Conservation (phyloP, 495 filamentous ascomycete genomes). For the Darksidea phi region DNA sequence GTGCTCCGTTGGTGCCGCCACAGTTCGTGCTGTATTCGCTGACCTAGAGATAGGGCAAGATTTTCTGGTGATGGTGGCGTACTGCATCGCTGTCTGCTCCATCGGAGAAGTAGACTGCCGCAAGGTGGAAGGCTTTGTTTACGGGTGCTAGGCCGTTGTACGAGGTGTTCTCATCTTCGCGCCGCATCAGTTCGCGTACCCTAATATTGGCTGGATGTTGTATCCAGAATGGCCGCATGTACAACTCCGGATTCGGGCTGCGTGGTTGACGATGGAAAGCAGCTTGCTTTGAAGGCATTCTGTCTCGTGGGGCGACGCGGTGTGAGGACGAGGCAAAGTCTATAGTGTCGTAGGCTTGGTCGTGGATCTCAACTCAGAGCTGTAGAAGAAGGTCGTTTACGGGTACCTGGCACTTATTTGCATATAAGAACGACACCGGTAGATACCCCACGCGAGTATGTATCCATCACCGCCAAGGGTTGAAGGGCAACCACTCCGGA, state of each 20-base stretch:
- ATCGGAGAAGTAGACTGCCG: slow-evolving; percentile 79
- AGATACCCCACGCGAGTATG: slow-evolving; percentile 90
- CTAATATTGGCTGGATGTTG: slow-evolving; percentile 67
- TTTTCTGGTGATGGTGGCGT: slow-evolving; percentile 70
- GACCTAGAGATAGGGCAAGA: slow-evolving; percentile 86
- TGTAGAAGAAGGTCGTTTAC: slow-evolving; percentile 52
- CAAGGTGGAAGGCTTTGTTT: slow-evolving; percentile 77
- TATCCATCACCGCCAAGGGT: slow-evolving; percentile 97
- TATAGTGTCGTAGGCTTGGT: slow-evolving; percentile 74
- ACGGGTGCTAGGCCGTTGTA: slow-evolving; percentile 83
- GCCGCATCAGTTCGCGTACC: slow-evolving; percentile 71
- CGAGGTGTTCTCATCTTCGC: slow-evolving; percentile 88
- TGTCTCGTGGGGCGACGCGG: slow-evolving; percentile 72
- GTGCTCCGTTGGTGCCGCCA: slow-evolving; percentile 94
- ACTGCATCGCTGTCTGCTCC: slow-evolving; percentile 75
- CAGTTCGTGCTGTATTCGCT: slow-evolving; percentile 87
- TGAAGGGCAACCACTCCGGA: slow-evolving; percentile 89
- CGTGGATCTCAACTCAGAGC: slow-evolving; percentile 63
- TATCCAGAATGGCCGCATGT: slow-evolving; percentile 58
- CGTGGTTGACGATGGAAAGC: slow-evolving; percentile 68
- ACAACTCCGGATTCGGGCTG: slow-evolving; percentile 76
- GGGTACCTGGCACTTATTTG: background rate
- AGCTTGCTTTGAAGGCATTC: slow-evolving; percentile 87
- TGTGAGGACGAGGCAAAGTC: slow-evolving; percentile 76
- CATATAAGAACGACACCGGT: slow-evolving; percentile 30